These are phyloP conservation scores for Deakozyma indianensis DNA, from an alignment of 805 yeast species.

Conservation along the genomic window DNA sequence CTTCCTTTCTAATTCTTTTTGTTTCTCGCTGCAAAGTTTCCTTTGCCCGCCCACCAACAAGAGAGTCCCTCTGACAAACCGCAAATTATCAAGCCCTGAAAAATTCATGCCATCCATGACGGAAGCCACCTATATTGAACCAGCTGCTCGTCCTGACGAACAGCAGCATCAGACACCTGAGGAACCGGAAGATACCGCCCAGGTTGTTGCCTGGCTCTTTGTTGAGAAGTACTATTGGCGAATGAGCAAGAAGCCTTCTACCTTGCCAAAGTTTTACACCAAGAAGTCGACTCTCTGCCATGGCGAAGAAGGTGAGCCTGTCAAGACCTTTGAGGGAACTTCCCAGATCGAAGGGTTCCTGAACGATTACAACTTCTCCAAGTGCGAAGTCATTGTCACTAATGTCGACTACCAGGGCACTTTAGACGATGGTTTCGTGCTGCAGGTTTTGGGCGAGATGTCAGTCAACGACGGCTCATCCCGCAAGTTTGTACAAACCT, in stretches of 20 bases:
- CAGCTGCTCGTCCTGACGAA: slow-evolving; percentile 9
- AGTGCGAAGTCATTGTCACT: slow-evolving; percentile 23
- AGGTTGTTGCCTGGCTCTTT: slow-evolving; percentile 25
- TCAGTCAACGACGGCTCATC: slow-evolving; percentile 18
- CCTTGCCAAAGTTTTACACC: slow-evolving; percentile 22
- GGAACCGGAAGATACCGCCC: slow-evolving; percentile 3
- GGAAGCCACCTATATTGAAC: slow-evolving; percentile 8
- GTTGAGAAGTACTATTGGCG: slow-evolving; percentile 25
- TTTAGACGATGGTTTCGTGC: slow-evolving; percentile 19
- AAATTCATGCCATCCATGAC: slow-evolving; percentile 5
- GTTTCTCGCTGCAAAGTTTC: background rate
- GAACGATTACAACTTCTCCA: slow-evolving; percentile 16
- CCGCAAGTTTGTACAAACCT: slow-evolving; percentile 27
- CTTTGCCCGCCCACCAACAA: no score
- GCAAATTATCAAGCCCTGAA: no score
- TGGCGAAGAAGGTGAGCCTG: slow-evolving; percentile 24
- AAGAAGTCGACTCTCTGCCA: slow-evolving; percentile 21
- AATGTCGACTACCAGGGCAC: slow-evolving; percentile 24
- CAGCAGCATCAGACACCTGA: slow-evolving; percentile 1
- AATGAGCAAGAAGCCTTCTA: slow-evolving; percentile 19
- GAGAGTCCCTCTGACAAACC: no score
- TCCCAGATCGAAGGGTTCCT: slow-evolving; percentile 19
- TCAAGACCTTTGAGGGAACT: slow-evolving; percentile 17
- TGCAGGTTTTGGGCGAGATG: slow-evolving; percentile 28
- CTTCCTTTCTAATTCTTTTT: background rate